Conservation (phyloP, 345 rosid genomes). For the Pugionium dolabratum region DNA sequence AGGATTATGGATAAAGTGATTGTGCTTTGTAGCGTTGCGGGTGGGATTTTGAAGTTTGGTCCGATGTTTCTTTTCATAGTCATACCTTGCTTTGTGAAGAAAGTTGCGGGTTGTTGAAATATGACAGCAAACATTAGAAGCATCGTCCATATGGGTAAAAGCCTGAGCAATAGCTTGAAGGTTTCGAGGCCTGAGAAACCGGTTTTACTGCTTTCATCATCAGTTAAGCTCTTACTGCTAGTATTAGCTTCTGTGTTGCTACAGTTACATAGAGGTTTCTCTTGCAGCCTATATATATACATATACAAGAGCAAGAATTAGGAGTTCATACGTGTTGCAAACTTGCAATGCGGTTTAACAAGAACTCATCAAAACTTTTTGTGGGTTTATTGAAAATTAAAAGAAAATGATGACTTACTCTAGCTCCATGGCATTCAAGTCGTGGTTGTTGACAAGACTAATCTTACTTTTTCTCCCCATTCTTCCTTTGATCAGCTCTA, state of each 20-base stretch:
- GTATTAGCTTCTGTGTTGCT: slow-evolving; percentile 27
- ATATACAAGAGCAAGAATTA: slow-evolving; percentile 14
- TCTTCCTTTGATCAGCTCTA: slow-evolving; percentile 45
- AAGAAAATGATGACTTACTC: slow-evolving; percentile 59
- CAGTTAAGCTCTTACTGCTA: slow-evolving; percentile 16
- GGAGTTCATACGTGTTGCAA: background rate
- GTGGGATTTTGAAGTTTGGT: slow-evolving; percentile 74
- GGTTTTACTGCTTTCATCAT: slow-evolving; percentile 27
- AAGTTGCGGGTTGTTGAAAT: slow-evolving; percentile 84
- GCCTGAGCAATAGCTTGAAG: slow-evolving; percentile 49
- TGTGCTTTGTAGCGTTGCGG: slow-evolving; percentile 86
- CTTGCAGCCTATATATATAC: slow-evolving; percentile 60
- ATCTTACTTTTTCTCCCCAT: slow-evolving; percentile 42
- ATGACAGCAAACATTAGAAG: slow-evolving; percentile 88
- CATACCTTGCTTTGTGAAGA: slow-evolving; percentile 92
- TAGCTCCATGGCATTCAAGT: slow-evolving; percentile 54
- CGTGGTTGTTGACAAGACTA: slow-evolving; percentile 42
- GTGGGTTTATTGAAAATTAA: background rate
- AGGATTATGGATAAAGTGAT: slow-evolving; percentile 87
- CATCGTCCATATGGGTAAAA: slow-evolving; percentile 87
- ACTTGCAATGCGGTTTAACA: background rate
- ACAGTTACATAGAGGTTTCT: slow-evolving; percentile 65
- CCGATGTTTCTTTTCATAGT: slow-evolving; percentile 79
- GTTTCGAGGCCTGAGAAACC: slow-evolving; percentile 44
- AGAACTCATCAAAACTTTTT: background rate